Base-by-base conservation (phyloP, 2,329 filamentous ascomycete species). In the Verruconis gallopava region DNA sequence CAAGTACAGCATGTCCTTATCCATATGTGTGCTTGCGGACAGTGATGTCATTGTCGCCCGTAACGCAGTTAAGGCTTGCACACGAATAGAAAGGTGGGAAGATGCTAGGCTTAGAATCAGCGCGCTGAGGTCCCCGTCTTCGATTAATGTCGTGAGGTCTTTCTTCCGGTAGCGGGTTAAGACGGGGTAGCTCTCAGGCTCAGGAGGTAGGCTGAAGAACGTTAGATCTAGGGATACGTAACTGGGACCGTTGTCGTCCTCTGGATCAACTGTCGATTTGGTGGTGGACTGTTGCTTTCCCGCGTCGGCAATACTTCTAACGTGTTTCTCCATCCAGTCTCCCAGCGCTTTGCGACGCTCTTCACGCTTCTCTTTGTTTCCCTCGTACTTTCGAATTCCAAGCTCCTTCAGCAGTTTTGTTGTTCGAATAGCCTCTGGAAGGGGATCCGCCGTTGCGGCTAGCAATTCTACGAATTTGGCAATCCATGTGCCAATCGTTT, bases 61-160 rank as follows among this genome's bases (percentile, higher is more conserved):
- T 2, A 40, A 9, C 5, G 32, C 35, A n/a, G 22, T 74, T 14
- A 81, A 65, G 4, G 85, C 83, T 62, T 95, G 85, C 46, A 79
- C 77, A 38, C 88, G 75, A 49, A 94, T 81, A 56, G 82, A 80
- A 25, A 69, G 66, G 52, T 91, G 77, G 37, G 77, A 64, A 0
- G 86, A 93, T 42, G 76, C 80, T 9, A 95, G 69, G 51, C 89
- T 81, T 22, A 80, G 68, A 37, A 93, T 69, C 21, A 96, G 64
- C 2, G 76, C 71, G 12, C 72, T 68, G 17, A 84, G 69, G 51
- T 83, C 73, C 4, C 81, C 82, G 48, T 91, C 82, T 51, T 91
- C 84, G 5, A 93, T 67, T 1, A 85, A 73, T 52, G 88, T 78
- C 34, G 88, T 81, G 0, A 84, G 66, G 21, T 84, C 79, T 54